These are phyloP conservation scores for Chlamydomonas reinhardtii DNA, from an alignment of 163 green algal species.

Conservation along the genomic window DNA sequence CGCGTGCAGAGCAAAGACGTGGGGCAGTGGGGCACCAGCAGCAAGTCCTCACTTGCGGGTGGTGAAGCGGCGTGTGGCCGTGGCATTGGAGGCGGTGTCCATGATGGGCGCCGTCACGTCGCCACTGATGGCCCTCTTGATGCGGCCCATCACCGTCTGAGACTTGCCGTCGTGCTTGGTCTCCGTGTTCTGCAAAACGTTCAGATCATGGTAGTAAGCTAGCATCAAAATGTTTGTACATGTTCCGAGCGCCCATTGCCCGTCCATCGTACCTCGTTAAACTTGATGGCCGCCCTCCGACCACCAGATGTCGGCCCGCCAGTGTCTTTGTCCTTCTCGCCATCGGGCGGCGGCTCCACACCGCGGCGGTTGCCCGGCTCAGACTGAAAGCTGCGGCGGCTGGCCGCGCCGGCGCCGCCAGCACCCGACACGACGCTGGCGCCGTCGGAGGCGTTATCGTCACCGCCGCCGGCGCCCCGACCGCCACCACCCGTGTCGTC, in stretches of 20 bases:
- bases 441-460: conserved; percentile 15
- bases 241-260: background rate
- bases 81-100: background rate
- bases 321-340: background rate
- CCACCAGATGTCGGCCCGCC: no score
- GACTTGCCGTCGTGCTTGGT: background rate
- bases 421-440: conserved; percentile 1
- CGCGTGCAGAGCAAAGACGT: background rate
- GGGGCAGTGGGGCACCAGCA: no score
- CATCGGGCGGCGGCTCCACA: background rate
- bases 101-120: background rate
- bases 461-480: background rate
- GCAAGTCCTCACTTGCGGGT: conserved; percentile 10
- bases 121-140: conserved; percentile 24
- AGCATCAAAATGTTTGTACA: no score
- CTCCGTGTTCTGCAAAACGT: conserved; percentile 6
- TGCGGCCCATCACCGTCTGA: background rate
- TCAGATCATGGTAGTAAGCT: no score
- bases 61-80: conserved; percentile 9
- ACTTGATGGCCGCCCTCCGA: conserved; percentile 9
- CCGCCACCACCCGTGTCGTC: background rate
- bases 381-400: background rate
- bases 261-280: conserved; percentile 40
- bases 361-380: background rate
- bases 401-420: background rate